A percentile compares a stretch with the other conserved stretches of the same genome.
phyloP scores from a whole-genome alignment of 148 eudicot genomes.

The Cornus kousa region DNA sequence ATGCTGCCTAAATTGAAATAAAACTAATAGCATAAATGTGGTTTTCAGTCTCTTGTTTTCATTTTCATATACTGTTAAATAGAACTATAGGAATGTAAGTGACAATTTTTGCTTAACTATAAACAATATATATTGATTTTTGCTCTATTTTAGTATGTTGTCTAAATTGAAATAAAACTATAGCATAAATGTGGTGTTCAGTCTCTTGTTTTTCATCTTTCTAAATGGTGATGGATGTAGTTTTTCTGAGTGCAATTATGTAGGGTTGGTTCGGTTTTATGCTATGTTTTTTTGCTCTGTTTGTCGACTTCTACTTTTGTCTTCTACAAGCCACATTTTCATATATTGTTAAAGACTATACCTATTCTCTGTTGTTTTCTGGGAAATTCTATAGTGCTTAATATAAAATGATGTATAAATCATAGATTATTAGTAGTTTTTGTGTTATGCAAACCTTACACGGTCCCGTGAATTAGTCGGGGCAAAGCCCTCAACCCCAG shows the following conservation, averaged over 20 bases:
- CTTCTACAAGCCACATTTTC: not conserved
- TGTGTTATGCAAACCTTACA: not conserved
- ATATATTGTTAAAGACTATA: too few species aligned
- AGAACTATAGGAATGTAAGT: slow-evolving; percentile 38
- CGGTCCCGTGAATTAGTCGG: too few species aligned
- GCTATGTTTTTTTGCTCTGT: not conserved
- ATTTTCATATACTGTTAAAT: too few species aligned
- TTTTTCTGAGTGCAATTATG: not conserved
- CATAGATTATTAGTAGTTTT: not conserved
- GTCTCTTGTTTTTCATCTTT: not conserved
- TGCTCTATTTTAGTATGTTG: not conserved
- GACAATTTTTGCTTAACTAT: not conserved
- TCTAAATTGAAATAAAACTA: not conserved
- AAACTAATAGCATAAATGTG: not conserved
- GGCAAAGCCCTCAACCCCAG: too few species aligned
- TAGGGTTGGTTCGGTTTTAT: not conserved
- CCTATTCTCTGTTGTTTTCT: too few species aligned
- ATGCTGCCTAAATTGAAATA: not conserved
- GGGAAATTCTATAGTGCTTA: too few species aligned
- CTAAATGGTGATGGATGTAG: not conserved
- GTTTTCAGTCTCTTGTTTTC: too few species aligned
- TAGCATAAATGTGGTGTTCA: too few species aligned
- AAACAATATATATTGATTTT: not conserved
- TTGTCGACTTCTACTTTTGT: not conserved
- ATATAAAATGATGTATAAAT: too few species aligned